Evolutionary conservation across 768 basidiomycete species (phyloP).

Genomic region (Tephrocybe sp.): DNA sequence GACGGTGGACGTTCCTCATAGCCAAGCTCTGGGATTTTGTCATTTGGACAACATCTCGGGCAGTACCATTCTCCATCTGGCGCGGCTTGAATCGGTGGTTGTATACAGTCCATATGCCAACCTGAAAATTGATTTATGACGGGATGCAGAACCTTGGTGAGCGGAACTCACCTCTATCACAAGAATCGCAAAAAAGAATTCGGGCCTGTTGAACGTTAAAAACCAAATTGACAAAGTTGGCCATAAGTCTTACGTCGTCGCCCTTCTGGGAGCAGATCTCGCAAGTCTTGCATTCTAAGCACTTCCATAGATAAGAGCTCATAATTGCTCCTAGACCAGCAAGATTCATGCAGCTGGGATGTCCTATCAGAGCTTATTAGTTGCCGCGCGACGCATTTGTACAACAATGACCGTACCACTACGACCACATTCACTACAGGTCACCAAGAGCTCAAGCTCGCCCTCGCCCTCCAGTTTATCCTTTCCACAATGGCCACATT

Average conservation of each 20-base stretch:
- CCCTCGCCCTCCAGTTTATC: conserved; percentile 57
- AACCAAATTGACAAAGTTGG: not conserved
- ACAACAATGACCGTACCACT: conserved; percentile 55
- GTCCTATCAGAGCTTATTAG: conserved; percentile 47
- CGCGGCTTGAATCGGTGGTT: conserved; percentile 65
- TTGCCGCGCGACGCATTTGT: not conserved
- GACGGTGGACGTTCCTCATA: conserved; percentile 10
- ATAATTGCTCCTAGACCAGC: conserved; percentile 58
- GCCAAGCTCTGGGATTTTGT: conserved; percentile 5
- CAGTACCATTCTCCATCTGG: conserved; percentile 83
- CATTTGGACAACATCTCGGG: conserved; percentile 53
- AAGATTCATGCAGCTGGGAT: conserved; percentile 83
- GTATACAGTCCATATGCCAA: conserved; percentile 83
- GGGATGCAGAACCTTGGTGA: conserved; percentile 13
- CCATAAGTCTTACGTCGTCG: conserved; percentile 70
- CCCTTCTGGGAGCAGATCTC: conserved; percentile 85
- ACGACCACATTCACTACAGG: conserved; percentile 80
- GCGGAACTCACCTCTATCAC: conserved; percentile 72
- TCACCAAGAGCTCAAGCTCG: conserved; percentile 67
- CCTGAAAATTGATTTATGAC: conserved; percentile 39
- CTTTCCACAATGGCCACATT: conserved; percentile 83
- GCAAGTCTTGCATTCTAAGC: conserved; percentile 90
- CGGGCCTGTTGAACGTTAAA: conserved; percentile 50
- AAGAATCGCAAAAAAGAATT: conserved; percentile 90
- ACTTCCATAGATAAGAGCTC: conserved; percentile 79